phyloP scores from a whole-genome alignment of 2,329 filamentous ascomycete genomes.

The Colletotrichum neosansevieriae region DNA sequence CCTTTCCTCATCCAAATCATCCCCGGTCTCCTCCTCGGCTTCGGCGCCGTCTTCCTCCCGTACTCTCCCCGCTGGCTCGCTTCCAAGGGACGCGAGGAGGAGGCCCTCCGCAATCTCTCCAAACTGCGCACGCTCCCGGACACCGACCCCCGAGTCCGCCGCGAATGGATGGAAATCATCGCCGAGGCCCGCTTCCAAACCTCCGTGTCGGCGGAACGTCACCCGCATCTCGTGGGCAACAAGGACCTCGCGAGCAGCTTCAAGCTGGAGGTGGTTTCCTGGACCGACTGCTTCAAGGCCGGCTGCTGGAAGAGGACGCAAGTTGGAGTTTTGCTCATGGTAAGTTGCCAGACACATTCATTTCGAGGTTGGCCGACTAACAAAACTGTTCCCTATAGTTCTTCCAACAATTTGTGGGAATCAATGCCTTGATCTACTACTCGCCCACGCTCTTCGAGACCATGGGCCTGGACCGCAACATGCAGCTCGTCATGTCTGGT shows the following conservation, averaged over 20 bases:
- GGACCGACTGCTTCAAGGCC: conserved; percentile 62
- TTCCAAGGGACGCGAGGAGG: conserved; percentile 51
- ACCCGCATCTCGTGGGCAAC: conserved; percentile 50
- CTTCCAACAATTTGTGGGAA: conserved; percentile 66
- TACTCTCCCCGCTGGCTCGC: conserved; percentile 47
- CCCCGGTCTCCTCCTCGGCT: conserved; percentile 43
- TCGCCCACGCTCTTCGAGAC: conserved; percentile 56
- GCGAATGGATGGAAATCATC: conserved; percentile 42
- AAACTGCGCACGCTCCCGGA: conserved; percentile 40
- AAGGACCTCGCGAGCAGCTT: conserved; percentile 50
- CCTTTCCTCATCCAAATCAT: conserved; percentile 48
- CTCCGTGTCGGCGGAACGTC: conserved; percentile 46
- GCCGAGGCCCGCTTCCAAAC: conserved; percentile 39
- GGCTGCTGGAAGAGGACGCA: conserved; percentile 59
- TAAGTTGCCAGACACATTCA: neutral
- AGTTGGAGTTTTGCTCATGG: conserved; percentile 63
- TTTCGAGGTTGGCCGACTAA: neutral
- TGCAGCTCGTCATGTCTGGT: conserved; percentile 54
- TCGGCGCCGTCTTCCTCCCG: conserved; percentile 44
- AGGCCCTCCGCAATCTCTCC: conserved; percentile 43
- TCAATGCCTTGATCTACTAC: conserved; percentile 59
- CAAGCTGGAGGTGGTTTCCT: conserved; percentile 61
- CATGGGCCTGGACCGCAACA: conserved; percentile 51
- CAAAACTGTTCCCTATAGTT: conserved; percentile 47
- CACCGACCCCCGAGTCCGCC: conserved; percentile 40